Evolutionary conservation across 305 asterid species (phyloP), one percentile per base, ranked within the genome.

Genomic region (Fraxinus angustifolia): DNA sequence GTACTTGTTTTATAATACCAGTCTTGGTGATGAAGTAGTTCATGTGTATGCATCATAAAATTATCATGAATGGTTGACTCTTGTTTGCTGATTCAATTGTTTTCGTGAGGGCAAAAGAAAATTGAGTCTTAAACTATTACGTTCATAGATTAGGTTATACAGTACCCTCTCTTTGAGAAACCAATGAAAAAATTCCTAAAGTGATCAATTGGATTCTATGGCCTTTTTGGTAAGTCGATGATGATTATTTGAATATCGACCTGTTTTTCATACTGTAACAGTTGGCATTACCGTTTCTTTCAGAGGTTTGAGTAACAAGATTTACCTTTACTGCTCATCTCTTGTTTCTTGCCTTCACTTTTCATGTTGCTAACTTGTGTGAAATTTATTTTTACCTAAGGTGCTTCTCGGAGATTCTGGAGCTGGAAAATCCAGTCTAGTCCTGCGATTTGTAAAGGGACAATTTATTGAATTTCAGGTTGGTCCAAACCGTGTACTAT

Each of bases 391-490:
- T 28, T 70, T 58, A 60, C 75, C 35, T 6, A 79, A 45, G 97
- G 97, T 93, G 84, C 95, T 93, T 77, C 97, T 93, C n/a, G 97
- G 97, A 76, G 97, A 93, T 84, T 96, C 92, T 78, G 95, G 97
- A 86, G 90, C 97, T 80, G 97, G 97, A 83, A 93, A 93, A 76
- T 93, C 97, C 80, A 92, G 97, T 89, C 81, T 93, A 72, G 97
- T 93, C 26, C 73, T 93, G 84, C 95, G 97, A 30, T 93, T 93
- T 81, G 97, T 93, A 78, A 93, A 92, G 81, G 97, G 97, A 28
- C 97, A 93, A 73, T 93, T 91, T 78, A 79, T 93, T 77, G 97
- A 93, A 85, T 93, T 93, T 85, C 97, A 93, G 97, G 97, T 93
- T 58, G 80, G 89, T 50, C 8, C 60, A 16, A 50, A 16, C 60